phyloP scores from a whole-genome alignment of 257 asterid species.

The Nicotiana undulata region DNA sequence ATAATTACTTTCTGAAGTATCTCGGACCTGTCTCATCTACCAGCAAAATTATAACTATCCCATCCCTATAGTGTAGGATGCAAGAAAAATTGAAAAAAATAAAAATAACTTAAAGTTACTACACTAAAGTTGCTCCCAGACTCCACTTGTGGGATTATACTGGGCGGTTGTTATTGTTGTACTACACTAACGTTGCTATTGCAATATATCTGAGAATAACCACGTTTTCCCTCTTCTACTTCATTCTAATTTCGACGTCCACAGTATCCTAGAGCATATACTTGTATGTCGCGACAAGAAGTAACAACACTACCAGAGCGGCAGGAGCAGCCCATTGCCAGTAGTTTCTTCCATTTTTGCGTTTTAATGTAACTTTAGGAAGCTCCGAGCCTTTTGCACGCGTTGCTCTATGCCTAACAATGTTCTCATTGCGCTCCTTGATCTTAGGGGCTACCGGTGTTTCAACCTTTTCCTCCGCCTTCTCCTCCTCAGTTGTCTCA shows the following conservation, averaged over 20 bases:
- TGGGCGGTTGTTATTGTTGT: no score
- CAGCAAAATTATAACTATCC: slow-evolving; percentile 18
- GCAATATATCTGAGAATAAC: no score
- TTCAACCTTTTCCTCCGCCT: slow-evolving; percentile 39
- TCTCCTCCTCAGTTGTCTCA: slow-evolving; percentile 39
- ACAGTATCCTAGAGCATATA: slow-evolving; percentile 23
- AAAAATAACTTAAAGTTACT: not conserved
- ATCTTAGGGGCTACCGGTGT: slow-evolving; percentile 25
- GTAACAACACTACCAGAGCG: slow-evolving; percentile 28
- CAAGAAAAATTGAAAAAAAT: not conserved
- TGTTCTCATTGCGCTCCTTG: slow-evolving; percentile 39
- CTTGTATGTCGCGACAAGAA: slow-evolving; percentile 34
- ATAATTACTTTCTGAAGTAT: not conserved
- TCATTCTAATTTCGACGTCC: slow-evolving; percentile 6
- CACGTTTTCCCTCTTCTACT: no score
- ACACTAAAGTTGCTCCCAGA: no score
- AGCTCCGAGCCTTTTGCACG: slow-evolving; percentile 51
- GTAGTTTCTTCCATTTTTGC: slow-evolving; percentile 61
- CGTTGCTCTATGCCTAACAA: slow-evolving; percentile 27
- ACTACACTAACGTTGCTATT: no score
- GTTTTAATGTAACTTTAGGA: slow-evolving; percentile 53
- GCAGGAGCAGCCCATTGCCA: slow-evolving; percentile 62
- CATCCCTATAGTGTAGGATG: not conserved
- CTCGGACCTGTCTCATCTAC: not conserved
- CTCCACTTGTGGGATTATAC: no score